Evolutionary conservation across 2,329 filamentous ascomycete species (phyloP).

Genomic region (Blumeria hordei): DNA sequence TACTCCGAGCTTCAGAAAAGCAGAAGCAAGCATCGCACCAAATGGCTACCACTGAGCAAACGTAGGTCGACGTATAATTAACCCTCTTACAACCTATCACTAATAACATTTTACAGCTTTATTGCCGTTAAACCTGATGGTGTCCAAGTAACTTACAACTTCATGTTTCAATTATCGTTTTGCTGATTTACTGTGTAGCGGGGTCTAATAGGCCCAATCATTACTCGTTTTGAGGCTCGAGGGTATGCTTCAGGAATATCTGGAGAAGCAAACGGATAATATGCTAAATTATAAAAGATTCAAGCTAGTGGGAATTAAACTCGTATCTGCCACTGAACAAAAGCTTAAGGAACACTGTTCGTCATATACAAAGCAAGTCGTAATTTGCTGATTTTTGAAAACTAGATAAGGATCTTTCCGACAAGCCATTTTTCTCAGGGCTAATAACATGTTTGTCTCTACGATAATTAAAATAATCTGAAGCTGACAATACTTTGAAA

Average conservation of each 20-base stretch:
- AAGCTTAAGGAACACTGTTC: slow-evolving; percentile 92
- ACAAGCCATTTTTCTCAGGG: slow-evolving; percentile 92
- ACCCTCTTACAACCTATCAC: slow-evolving; percentile 4
- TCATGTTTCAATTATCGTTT: background rate
- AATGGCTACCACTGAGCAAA: slow-evolving; percentile 49
- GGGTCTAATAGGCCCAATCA: slow-evolving; percentile 93
- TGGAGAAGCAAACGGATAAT: background rate
- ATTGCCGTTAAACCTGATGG: slow-evolving; percentile 99
- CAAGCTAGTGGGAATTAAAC: slow-evolving; percentile 98
- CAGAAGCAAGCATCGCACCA: slow-evolving; percentile 25
- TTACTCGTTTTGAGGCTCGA: slow-evolving; percentile 92
- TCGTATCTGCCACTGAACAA: slow-evolving; percentile 65
- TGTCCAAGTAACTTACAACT: slow-evolving; percentile 54
- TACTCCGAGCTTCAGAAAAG: slow-evolving; percentile 16
- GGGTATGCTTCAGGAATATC: slow-evolving; percentile 30
- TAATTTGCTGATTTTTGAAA: background rate
- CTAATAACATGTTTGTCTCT: slow-evolving; percentile 59
- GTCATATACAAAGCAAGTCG: slow-evolving; percentile 13
- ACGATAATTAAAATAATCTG: slow-evolving; percentile 2
- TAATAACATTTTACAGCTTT: slow-evolving; percentile 38
- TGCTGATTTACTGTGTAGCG: slow-evolving; percentile 30
- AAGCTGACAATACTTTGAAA: slow-evolving; percentile 8
- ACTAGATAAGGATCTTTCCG: slow-evolving; percentile 59
- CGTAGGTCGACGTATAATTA: slow-evolving; percentile 27
- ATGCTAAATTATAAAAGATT: slow-evolving; percentile 30